These are phyloP conservation scores for Guadua angustifolia DNA, from an alignment of 176 grass and related monocot genomes.

Conservation along the genomic window DNA sequence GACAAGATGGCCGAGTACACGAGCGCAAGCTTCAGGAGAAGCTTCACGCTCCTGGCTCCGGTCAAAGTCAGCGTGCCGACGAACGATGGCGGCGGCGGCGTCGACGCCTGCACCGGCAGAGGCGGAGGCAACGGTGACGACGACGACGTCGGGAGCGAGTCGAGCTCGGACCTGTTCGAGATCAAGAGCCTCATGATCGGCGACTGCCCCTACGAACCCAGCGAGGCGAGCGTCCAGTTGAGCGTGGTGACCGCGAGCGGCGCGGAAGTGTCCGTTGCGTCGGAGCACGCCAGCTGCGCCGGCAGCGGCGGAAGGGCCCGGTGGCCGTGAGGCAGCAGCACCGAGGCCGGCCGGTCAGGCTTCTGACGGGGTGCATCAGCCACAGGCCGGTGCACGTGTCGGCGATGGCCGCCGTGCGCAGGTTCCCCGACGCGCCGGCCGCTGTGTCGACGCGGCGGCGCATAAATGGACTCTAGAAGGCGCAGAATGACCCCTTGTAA, in stretches of 20 bases:
- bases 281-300: constrained; percentile 34
- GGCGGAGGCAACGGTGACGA: neutral
- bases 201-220: constrained; percentile 70
- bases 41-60: constrained; percentile 42
- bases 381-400: constrained; percentile 66
- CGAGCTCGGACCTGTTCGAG: constrained; percentile 98
- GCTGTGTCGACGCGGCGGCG: neutral
- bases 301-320: neutral
- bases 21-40: constrained; percentile 22
- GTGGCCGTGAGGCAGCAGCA: constrained; percentile 22
- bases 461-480: neutral
- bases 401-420: neutral
- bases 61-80: neutral
- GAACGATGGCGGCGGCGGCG: neutral
- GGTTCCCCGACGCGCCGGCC: constrained; percentile 14
- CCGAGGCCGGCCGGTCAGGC: constrained; percentile 35
- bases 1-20: constrained; percentile 28
- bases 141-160: constrained; percentile 62
- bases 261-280: constrained; percentile 38
- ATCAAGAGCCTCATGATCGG: constrained; percentile 79
- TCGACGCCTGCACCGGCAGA: neutral
- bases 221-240: constrained; percentile 90
- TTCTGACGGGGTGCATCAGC: constrained; percentile 74
- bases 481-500: neutral
- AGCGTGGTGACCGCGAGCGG: constrained; percentile 73